Evolutionary conservation across 768 basidiomycete species (phyloP), one percentile per base, ranked within the genome.

Genomic region (Crepidotus variabilis): DNA sequence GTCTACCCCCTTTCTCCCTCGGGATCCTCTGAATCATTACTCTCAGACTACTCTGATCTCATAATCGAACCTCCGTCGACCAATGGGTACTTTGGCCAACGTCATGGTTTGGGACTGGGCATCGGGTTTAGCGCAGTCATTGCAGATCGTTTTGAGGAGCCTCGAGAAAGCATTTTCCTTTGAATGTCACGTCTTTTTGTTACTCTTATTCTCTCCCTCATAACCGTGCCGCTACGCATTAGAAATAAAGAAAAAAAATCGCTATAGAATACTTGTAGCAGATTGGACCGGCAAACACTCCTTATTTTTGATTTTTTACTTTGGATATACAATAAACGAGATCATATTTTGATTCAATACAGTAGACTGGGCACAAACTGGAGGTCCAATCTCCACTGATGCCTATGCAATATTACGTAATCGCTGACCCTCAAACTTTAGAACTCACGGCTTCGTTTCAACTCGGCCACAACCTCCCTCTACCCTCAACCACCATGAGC

Each of bases 401-500:
- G n/a, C n/a, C n/a, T n/a, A 50, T 18, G 49, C 13, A 50, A 18
- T n/a, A 3, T 43, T 43, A 43, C 18, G 39, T 43, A 43, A 43
- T 14, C 39, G 39, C 39, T 43, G 39, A 43, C 39, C 39, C 39
- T 43, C 39, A 43, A 43, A 43, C 39, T 43, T 11, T 43, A 20
- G 39, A 43, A 43, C 39, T 43, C 39, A 43, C 39, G 39, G 18
- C 39, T 43, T 14, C 14, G 59, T 59, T 64, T 69, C 54, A 61
- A 52, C 57, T 58, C 60, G 55, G 61, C 67, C 61, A 18, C 51
- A 52, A 39, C 1, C 21, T 36, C 20, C 35, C 13, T 59, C 56
- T 20, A 55, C 46, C 43, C 57, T 54, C 53, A 21, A 39, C 67
- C 60, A 75, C 63, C 70, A 87, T 88, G 86, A 75, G 83, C 58